Percentiles rank a stretch among this genome's conserved stretches.
phyloP scores from a whole-genome alignment of 2,329 filamentous ascomycete species.

The Diplodia scrobiculata region DNA sequence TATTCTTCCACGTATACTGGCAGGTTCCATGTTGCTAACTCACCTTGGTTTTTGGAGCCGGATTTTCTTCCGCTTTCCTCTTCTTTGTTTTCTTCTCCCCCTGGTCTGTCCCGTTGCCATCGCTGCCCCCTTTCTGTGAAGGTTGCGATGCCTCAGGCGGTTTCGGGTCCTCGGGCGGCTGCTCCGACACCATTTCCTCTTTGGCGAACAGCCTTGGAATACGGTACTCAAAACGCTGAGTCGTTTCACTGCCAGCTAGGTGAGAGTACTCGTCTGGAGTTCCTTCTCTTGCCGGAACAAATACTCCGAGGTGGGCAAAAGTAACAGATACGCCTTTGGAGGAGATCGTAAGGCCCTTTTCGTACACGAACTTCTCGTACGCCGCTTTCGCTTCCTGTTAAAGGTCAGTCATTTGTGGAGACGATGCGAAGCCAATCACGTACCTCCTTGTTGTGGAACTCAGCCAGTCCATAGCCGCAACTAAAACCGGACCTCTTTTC shows the following conservation, averaged over 20 bases:
- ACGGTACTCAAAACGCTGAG: constrained; percentile 26
- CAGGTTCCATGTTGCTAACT: background rate
- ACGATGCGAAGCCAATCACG: background rate
- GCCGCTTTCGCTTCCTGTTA: constrained; percentile 69
- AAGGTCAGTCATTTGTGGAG: background rate
- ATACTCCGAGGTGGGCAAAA: constrained; percentile 27
- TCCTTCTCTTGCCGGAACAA: constrained; percentile 17
- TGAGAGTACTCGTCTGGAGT: constrained; percentile 22
- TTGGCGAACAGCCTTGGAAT: constrained; percentile 21
- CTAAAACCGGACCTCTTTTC: constrained; percentile 71
- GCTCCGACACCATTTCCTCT: constrained; percentile 19
- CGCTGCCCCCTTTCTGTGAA: constrained; percentile 2
- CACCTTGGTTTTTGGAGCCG: constrained; percentile 11
- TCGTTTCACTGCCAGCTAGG: constrained; percentile 6
- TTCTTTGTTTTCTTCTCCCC: constrained; percentile 25
- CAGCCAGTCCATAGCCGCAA: constrained; percentile 80
- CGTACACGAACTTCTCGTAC: constrained; percentile 59
- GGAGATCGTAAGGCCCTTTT: constrained; percentile 36
- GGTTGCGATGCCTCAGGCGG: background rate
- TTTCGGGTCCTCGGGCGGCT: constrained; percentile 22
- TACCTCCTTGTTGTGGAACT: constrained; percentile 72
- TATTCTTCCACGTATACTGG: background rate
- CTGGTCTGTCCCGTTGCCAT: constrained; percentile 12
- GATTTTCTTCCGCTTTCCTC: constrained; percentile 24
- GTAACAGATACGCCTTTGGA: constrained; percentile 13